Evolutionary conservation across 2,329 filamentous ascomycete genomes (phyloP).

Genomic region (Chalaropsis ovoidea): DNA sequence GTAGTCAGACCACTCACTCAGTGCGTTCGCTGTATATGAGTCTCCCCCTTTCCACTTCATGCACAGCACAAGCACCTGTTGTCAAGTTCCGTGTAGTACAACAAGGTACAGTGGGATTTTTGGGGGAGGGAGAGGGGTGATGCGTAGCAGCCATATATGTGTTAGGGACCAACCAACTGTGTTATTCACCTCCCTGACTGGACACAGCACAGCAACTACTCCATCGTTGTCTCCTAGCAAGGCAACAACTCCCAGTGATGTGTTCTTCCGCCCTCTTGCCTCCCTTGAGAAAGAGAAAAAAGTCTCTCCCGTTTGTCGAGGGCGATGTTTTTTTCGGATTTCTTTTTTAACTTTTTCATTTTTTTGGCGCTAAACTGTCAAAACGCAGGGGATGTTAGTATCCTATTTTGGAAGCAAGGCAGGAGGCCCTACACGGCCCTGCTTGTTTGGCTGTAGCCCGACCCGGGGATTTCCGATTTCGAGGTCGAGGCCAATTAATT

Average conservation of each 20-base stretch:
- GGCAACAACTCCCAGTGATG: neutral
- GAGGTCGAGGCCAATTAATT: conserved; percentile 1
- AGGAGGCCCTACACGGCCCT: neutral
- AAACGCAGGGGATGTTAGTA: conserved; percentile 17
- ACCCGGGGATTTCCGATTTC: conserved; percentile 12
- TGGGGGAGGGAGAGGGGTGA: too few relatives aligned
- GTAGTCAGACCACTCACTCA: neutral
- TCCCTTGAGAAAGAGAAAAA: neutral
- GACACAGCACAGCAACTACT: too few relatives aligned
- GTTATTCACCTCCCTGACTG: too few relatives aligned
- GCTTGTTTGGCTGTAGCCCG: neutral
- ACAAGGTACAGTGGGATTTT: too few relatives aligned
- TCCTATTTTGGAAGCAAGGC: conserved; percentile 11
- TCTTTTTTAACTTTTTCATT: too few relatives aligned
- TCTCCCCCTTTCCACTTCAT: neutral
- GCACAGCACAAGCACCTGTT: neutral
- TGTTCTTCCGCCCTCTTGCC: neutral
- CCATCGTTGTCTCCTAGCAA: neutral
- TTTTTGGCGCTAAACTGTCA: neutral
- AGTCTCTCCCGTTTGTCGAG: conserved; percentile 9
- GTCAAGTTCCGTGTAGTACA: neutral
- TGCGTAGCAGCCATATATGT: too few relatives aligned
- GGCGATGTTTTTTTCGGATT: neutral
- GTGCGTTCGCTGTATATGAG: neutral
- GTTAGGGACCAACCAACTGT: too few relatives aligned